These are phyloP conservation scores for Alternaria alternata DNA, from an alignment of 2,329 filamentous ascomycete genomes.

Conservation along the genomic window DNA sequence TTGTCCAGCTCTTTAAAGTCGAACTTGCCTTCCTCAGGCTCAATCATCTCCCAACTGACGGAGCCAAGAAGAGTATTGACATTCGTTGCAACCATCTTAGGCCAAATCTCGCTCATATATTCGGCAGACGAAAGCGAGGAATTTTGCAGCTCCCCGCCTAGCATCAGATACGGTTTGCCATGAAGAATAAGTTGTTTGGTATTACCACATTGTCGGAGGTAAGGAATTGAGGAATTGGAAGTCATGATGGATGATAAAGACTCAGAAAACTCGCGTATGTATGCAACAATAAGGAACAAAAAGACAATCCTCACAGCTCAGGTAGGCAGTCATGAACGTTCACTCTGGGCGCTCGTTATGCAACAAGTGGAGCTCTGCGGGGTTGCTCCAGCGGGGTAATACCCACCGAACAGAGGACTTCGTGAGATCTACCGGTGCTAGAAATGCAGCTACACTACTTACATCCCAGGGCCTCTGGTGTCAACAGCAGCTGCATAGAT, in stretches of 20 bases:
- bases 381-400: constrained; percentile 10
- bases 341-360: background rate
- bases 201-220: constrained; percentile 31
- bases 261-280: background rate
- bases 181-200: constrained; percentile 53
- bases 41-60: constrained; percentile 59
- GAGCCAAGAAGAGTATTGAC: constrained; percentile 58
- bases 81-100: constrained; percentile 52
- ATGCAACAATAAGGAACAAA: background rate
- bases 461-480: background rate
- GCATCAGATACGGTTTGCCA: constrained; percentile 56
- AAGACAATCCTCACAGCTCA: background rate
- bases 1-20: constrained; percentile 55
- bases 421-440: constrained; percentile 15
- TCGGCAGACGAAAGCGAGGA: constrained; percentile 56
- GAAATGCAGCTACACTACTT: constrained; percentile 1
- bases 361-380: background rate
- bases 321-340: background rate
- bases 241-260: constrained; percentile 7
- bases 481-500: background rate
- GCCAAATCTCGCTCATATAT: constrained; percentile 57
- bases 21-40: constrained; percentile 56
- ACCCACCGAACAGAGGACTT: background rate
- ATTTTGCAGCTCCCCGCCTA: constrained; percentile 59
- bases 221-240: constrained; percentile 23